These are phyloP conservation scores for Hawksworthiomyces lignivorus DNA, from an alignment of 2,329 filamentous ascomycete species.

Conservation along the genomic window DNA sequence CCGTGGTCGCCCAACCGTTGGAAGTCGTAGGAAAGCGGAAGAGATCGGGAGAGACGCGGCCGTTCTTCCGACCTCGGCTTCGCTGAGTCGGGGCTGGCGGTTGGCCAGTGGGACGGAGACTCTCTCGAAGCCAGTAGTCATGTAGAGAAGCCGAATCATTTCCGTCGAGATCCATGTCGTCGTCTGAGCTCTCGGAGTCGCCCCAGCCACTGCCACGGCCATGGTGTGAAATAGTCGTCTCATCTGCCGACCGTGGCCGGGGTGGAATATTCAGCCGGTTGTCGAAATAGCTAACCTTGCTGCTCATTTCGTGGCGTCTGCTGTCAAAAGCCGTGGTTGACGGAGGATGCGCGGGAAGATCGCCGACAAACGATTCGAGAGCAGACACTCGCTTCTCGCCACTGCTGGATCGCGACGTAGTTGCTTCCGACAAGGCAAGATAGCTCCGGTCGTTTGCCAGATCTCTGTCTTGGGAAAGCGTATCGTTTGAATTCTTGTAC, in stretches of 20 bases:
- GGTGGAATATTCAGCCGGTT: constrained; percentile 24
- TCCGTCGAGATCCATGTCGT: constrained; percentile 28
- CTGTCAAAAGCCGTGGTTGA: constrained; percentile 27
- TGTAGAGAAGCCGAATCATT: constrained; percentile 43
- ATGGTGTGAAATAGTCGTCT: constrained; percentile 32
- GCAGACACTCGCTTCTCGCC: constrained; percentile 7
- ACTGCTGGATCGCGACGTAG: constrained; percentile 18
- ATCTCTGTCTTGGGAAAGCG: constrained; percentile 27
- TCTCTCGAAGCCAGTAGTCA: constrained; percentile 53
- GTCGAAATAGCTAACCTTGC: constrained; percentile 21
- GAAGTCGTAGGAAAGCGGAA: constrained; percentile 41
- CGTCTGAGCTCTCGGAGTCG: constrained; percentile 34
- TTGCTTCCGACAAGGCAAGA: constrained; percentile 23
- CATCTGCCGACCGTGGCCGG: constrained; percentile 40
- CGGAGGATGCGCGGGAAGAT: constrained; percentile 19
- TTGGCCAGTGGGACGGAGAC: constrained; percentile 32
- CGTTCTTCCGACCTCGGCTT: constrained; percentile 4
- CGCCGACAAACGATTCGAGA: constrained; percentile 4
- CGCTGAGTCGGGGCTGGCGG: constrained; percentile 3
- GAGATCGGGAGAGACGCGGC: constrained; percentile 40
- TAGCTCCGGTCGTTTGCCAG: constrained; percentile 25
- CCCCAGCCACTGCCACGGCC: constrained; percentile 30
- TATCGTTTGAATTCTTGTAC: constrained; percentile 44
- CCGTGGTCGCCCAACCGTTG: constrained; percentile 37
- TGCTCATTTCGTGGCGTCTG: constrained; percentile 19